These are phyloP conservation scores for Colletotrichum abscissum DNA, from an alignment of 2,329 filamentous ascomycete genomes.

Conservation along the genomic window DNA sequence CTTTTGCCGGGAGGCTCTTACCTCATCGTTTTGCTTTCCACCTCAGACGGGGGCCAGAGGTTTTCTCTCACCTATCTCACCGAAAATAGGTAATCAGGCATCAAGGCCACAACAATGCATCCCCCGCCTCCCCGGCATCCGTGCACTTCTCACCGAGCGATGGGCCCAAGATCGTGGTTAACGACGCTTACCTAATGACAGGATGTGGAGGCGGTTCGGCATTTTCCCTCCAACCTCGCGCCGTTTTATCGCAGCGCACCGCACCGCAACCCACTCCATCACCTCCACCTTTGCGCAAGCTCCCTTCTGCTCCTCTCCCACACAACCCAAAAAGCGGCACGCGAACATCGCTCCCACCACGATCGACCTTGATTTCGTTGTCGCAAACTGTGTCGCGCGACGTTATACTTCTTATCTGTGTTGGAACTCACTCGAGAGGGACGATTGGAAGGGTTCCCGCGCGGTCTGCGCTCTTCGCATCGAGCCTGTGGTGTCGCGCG, in stretches of 20 bases:
- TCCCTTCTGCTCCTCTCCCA: slow-evolving; percentile 19
- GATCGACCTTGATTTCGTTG: slow-evolving; percentile 4
- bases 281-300: slow-evolving; percentile 37
- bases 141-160: slow-evolving; percentile 5
- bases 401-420: background rate
- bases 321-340: slow-evolving; percentile 29
- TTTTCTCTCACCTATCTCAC: background rate
- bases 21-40: background rate
- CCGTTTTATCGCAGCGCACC: slow-evolving; percentile 31
- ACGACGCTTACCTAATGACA: slow-evolving; percentile 26
- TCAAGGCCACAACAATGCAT: background rate
- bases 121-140: background rate
- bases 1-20: slow-evolving; percentile 16
- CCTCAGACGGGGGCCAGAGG: background rate
- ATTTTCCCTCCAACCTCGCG: slow-evolving; percentile 36
- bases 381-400: slow-evolving; percentile 18
- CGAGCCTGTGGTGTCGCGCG: slow-evolving; percentile 24
- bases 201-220: slow-evolving; percentile 29
- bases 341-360: slow-evolving; percentile 14
- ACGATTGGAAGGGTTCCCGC: slow-evolving; percentile 17
- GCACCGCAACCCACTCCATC: slow-evolving; percentile 29
- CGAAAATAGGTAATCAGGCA: background rate
- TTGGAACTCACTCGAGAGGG: slow-evolving; percentile 6
- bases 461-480: slow-evolving; percentile 15
- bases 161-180: slow-evolving; percentile 10